A percentile compares a stretch with the other conserved stretches of the same genome.
phyloP scores from a whole-genome alignment of 257 asterid species.

The Solanum appendiculatum region DNA sequence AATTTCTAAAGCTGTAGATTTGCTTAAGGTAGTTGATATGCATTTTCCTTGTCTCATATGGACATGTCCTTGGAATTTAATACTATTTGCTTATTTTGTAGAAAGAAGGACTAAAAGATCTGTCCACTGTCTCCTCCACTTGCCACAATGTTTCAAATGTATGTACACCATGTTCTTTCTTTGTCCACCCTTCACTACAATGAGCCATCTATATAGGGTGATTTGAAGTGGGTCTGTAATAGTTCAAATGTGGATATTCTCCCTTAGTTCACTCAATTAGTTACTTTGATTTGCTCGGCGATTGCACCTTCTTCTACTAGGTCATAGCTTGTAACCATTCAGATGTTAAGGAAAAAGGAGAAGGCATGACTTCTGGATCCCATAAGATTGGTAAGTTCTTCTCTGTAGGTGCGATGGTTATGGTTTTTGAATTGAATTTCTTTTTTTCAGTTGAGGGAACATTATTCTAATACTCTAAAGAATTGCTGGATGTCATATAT shows the following conservation, averaged over 20 bases:
- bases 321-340: constrained; percentile 2
- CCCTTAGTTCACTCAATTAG: not conserved
- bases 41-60: not conserved
- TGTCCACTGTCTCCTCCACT: constrained; percentile 20
- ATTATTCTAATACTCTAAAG: not conserved
- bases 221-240: not conserved
- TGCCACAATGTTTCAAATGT: constrained; percentile 19
- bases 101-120: constrained; percentile 46
- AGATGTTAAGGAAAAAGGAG: constrained; percentile 13
- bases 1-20: constrained; percentile 25
- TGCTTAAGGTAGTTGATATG: constrained; percentile 32
- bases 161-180: not conserved
- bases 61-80: not conserved
- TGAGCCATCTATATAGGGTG: not conserved
- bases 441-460: not conserved
- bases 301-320: constrained; percentile 5
- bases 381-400: constrained; percentile 28
- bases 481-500: not conserved
- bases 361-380: constrained; percentile 15
- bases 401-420: not conserved
- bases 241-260: not conserved
- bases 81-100: constrained; percentile 11
- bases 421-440: not conserved
- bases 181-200: not conserved
- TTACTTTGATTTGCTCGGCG: not conserved